These are phyloP conservation scores for Hamigera avellanea DNA, from an alignment of 495 filamentous ascomycete species.

Conservation along the genomic window DNA sequence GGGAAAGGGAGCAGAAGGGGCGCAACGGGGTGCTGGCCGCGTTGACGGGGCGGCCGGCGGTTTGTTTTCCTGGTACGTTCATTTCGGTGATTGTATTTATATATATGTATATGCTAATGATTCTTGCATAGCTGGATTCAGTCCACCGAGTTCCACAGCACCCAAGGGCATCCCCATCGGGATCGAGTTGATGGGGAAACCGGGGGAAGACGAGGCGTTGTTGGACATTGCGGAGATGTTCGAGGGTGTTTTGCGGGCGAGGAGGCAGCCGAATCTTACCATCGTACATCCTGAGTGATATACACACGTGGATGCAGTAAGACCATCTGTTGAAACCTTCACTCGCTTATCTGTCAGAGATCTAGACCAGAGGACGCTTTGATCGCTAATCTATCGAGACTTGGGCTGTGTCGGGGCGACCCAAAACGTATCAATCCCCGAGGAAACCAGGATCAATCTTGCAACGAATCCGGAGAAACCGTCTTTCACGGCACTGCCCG, in stretches of 20 bases:
- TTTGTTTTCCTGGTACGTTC: constrained; percentile 41
- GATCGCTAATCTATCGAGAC: too few species aligned
- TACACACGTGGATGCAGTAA: too few species aligned
- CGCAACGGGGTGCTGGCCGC: constrained; percentile 57
- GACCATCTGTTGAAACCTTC: too few species aligned
- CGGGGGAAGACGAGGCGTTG: constrained; percentile 40
- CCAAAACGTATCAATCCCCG: too few species aligned
- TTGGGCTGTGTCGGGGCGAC: too few species aligned
- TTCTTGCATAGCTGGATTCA: constrained; percentile 30
- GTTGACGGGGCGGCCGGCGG: constrained; percentile 49
- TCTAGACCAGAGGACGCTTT: too few species aligned
- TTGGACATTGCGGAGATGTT: constrained; percentile 36
- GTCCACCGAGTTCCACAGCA: constrained; percentile 30
- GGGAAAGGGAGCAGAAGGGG: constrained; percentile 39
- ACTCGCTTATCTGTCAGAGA: too few species aligned
- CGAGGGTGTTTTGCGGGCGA: constrained; percentile 28
- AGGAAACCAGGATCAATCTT: too few species aligned
- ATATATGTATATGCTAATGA: neutral
- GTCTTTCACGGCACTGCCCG: too few species aligned
- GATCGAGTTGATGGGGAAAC: constrained; percentile 49
- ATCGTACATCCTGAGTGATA: too few species aligned
- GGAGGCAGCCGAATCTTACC: constrained; percentile 33
- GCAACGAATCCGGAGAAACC: too few species aligned
- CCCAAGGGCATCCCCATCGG: constrained; percentile 48
- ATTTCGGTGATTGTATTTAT: too few species aligned